Conservation (phyloP, 2,329 filamentous ascomycete species). For the Gremmenia infestans region DNA sequence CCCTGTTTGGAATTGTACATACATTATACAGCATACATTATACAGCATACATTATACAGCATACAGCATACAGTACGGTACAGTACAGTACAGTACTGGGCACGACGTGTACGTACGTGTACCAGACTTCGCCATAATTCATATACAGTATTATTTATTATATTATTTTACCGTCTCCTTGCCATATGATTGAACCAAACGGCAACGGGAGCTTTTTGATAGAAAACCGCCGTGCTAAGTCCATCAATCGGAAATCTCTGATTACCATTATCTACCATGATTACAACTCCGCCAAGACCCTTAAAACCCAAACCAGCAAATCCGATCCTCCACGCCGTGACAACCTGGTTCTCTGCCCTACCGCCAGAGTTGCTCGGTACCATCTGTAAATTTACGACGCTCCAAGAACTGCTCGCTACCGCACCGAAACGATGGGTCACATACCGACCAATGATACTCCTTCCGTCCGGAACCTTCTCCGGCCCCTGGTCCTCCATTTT, state of each 20-base stretch:
- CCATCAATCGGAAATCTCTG: not conserved
- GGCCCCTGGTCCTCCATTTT: constrained; percentile 22
- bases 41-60: no score
- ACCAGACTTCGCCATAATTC: no score
- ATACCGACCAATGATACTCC: constrained; percentile 56
- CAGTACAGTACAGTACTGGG: no score
- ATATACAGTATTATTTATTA: no score
- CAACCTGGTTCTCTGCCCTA: constrained; percentile 32
- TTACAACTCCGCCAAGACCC: constrained; percentile 5
- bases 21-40: no score
- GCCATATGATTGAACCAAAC: not conserved
- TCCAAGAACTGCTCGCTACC: constrained; percentile 12
- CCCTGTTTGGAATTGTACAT: no score
- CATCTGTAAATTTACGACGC: constrained; percentile 9
- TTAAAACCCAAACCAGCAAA: constrained; percentile 33
- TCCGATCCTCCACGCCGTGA: constrained; percentile 35
- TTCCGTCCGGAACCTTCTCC: constrained; percentile 57
- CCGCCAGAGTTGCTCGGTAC: constrained; percentile 14
- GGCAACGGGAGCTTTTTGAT: no score
- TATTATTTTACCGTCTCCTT: no score
- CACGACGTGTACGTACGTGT: no score
- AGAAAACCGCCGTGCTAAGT: not conserved
- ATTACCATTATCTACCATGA: no score
- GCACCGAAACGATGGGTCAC: constrained; percentile 53
- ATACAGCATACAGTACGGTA: no score